Base-by-base conservation (phyloP, 169 alveolate species). In the Eimeria sp. region DNA sequence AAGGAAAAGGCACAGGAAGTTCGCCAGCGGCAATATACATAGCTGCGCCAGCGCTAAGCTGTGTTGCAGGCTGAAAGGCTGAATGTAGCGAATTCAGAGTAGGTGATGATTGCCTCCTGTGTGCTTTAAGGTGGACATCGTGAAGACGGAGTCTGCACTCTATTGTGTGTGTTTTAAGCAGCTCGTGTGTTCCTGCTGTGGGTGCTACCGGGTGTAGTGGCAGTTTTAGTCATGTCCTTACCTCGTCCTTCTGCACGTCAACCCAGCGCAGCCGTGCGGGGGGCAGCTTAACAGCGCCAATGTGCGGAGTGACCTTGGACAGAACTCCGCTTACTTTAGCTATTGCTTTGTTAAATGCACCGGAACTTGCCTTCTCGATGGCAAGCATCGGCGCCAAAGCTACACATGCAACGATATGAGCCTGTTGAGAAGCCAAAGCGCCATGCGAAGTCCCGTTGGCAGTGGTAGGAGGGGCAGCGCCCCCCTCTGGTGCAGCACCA, bases 381-480 rank as follows among this genome's bases (percentile, higher is more conserved):
- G 96, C 83, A n/a, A 93, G 93, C 96, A 93, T 75, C 61, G 96
- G 92, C 30, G 96, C 80, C 72, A 93, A 51, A 82, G 82, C 90
- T 6, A 93, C 58, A 18, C 96, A 93, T 43, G 94, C 83, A 25
- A 57, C 76, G 40, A 93, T 45, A 34, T 25, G 86, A n/a, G 96
- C 49, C n/a, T 63, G n/a, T 61, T 40, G 22, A 70, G 80, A 67
- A 27, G 45, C 76, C 22, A 14, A 65, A 27, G 13, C 78, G 20
- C 34, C 61, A 3, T 22, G 10, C 30, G 92, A 27, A 45, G 58
- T 27, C 18, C 84, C 84, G 13, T 14, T 20, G 14, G 84, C 34
- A 25, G 58, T 45, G 5, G 30, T 16, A 43, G 54, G n/a, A 16
- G 83, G 58, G 43, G 84, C 84, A 13, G 5, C 34, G 16, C 40